phyloP scores from a whole-genome alignment of 2,329 filamentous ascomycete species.

The Neocatenulostroma microsporum region DNA sequence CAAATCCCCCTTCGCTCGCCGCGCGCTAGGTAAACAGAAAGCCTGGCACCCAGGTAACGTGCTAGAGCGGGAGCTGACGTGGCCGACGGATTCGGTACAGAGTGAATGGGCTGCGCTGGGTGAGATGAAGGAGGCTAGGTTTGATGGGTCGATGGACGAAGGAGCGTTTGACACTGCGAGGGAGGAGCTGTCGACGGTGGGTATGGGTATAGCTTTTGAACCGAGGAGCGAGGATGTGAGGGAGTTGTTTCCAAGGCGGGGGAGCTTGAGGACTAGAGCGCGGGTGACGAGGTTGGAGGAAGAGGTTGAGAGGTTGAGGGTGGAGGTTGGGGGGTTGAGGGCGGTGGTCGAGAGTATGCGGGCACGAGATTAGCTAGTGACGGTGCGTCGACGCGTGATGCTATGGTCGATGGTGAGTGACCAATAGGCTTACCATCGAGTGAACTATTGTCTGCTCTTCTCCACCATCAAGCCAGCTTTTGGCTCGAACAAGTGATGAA shows the following conservation, averaged over 20 bases:
- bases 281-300: slow-evolving; percentile 17
- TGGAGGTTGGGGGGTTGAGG: slow-evolving; percentile 22
- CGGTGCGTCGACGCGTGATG: too few relatives aligned
- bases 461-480: too few relatives aligned
- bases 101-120: slow-evolving; percentile 9
- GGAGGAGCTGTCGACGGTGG: slow-evolving; percentile 12
- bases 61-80: slow-evolving; percentile 9
- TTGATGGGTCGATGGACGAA: slow-evolving; percentile 16
- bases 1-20: too few relatives aligned
- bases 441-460: too few relatives aligned
- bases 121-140: slow-evolving; percentile 17
- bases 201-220: slow-evolving; percentile 14
- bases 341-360: too few relatives aligned
- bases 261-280: not conserved
- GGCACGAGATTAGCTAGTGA: too few relatives aligned
- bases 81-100: slow-evolving; percentile 18
- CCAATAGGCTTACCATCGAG: too few relatives aligned
- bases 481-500: not conserved
- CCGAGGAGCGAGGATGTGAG: slow-evolving; percentile 20
- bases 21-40: slow-evolving; percentile 6
- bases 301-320: slow-evolving; percentile 22
- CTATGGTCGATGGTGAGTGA: too few relatives aligned
- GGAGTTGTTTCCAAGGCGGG: slow-evolving; percentile 19
- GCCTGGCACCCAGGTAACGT: slow-evolving; percentile 10
- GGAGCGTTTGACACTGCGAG: slow-evolving; percentile 14